These are phyloP conservation scores for Boletellus sp. DNA, from an alignment of 1,284 basidiomycete species.

Conservation along the genomic window DNA sequence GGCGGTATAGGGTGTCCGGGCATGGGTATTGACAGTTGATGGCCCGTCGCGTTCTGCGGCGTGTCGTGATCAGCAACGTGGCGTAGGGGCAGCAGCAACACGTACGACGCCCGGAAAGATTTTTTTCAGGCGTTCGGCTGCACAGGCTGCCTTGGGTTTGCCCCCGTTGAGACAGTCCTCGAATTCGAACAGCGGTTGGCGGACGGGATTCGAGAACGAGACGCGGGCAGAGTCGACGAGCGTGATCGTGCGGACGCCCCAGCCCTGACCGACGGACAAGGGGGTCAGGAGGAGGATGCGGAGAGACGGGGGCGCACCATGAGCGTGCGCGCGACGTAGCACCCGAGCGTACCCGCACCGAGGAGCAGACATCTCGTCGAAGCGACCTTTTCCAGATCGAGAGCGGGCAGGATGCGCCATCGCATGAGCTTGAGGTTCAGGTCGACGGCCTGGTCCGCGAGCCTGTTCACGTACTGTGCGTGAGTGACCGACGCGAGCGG, in stretches of 20 bases:
- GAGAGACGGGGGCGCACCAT: constrained; percentile 55
- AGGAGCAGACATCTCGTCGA: constrained; percentile 80
- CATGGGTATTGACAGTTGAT: constrained; percentile 88
- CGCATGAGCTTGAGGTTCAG: constrained; percentile 97
- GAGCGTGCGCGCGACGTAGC: constrained; percentile 87
- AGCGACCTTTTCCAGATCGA: constrained; percentile 87
- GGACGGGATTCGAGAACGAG: constrained; percentile 95
- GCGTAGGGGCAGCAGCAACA: not conserved
- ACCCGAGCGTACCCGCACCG: constrained; percentile 94
- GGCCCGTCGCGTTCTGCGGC: constrained; percentile 70
- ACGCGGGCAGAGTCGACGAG: constrained; percentile 89
- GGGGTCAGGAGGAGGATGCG: not conserved
- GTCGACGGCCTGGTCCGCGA: constrained; percentile 95
- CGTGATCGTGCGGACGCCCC: constrained; percentile 93
- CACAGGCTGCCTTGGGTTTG: constrained; percentile 89
- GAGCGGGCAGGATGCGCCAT: constrained; percentile 90
- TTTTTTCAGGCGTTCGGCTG: constrained; percentile 81
- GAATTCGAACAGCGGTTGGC: constrained; percentile 95
- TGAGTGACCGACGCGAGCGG: constrained; percentile 4
- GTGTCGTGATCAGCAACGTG: no score
- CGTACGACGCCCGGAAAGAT: constrained; percentile 89
- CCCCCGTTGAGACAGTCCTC: constrained; percentile 92
- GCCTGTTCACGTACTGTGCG: constrained; percentile 37
- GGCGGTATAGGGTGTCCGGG: constrained; percentile 89
- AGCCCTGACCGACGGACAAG: constrained; percentile 54